Conservation (phyloP, 73 alveolate species). For the Paramecium caudatum region DNA sequence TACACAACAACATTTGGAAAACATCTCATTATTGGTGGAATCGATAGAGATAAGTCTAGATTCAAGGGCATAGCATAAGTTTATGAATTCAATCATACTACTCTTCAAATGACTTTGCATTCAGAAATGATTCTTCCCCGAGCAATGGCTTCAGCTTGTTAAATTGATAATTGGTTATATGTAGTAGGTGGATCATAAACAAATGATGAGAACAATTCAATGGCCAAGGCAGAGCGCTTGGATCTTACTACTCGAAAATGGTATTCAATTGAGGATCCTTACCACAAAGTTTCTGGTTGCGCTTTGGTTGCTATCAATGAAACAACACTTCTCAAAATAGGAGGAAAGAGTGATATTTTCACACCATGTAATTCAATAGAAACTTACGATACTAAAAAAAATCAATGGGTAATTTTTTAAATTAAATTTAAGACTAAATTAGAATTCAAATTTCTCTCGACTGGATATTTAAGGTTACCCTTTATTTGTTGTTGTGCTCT, state of each 20-base stretch:
- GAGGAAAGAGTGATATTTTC: conserved; percentile 61
- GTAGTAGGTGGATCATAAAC: conserved; percentile 61
- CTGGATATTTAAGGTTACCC: conserved; percentile 57
- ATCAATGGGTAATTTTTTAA: neutral
- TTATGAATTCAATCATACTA: conserved; percentile 32
- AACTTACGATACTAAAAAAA: neutral
- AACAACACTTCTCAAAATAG: conserved; percentile 13
- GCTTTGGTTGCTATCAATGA: neutral
- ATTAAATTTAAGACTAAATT: neutral
- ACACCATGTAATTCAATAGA: conserved; percentile 62
- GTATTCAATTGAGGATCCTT: conserved; percentile 42
- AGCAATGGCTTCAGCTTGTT: conserved; percentile 49
- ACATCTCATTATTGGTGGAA: conserved; percentile 53
- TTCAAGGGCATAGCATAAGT: conserved; percentile 18
- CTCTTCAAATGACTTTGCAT: neutral
- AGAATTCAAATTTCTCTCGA: conserved; percentile 38
- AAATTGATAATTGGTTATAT: conserved; percentile 5
- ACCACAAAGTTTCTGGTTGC: conserved; percentile 50
- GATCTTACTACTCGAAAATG: conserved; percentile 35
- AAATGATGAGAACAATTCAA: conserved; percentile 58
- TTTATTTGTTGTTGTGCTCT: neutral
- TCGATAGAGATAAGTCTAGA: conserved; percentile 53
- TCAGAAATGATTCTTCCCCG: conserved; percentile 63
- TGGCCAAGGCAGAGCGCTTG: conserved; percentile 50
- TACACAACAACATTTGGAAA: neutral